Conservation (phyloP, 345 rosid species). For the Rubroshorea leprosula region DNA sequence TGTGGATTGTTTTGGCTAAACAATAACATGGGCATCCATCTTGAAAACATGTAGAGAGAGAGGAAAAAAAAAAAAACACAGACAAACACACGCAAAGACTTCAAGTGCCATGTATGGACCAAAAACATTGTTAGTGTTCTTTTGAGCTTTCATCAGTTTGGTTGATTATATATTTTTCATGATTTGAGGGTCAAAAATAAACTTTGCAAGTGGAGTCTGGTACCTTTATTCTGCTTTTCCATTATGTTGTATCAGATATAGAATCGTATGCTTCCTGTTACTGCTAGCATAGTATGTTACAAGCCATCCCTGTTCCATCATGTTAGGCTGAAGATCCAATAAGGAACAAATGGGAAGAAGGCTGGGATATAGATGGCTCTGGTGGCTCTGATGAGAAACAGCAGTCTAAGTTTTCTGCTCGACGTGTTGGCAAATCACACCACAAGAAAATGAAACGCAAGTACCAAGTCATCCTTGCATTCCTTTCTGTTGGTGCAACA, state of each 20-base stretch:
- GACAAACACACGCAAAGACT: no score
- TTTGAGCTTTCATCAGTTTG: no score
- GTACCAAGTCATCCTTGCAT: slow-evolving; percentile 4
- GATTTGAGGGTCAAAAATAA: no score
- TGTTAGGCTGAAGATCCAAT: slow-evolving; percentile 32
- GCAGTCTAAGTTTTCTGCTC: slow-evolving; percentile 24
- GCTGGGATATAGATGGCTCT: slow-evolving; percentile 10
- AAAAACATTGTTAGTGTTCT: no score
- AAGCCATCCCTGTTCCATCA: slow-evolving; percentile 10
- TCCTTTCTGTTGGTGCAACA: slow-evolving; percentile 1
- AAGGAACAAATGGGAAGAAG: slow-evolving; percentile 24
- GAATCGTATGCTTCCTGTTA: not conserved
- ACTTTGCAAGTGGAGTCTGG: no score
- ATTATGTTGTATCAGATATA: not conserved
- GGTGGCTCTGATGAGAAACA: slow-evolving; percentile 19
- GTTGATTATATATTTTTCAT: no score
- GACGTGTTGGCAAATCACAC: slow-evolving; percentile 24
- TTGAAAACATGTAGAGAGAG: not conserved
- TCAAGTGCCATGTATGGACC: no score
- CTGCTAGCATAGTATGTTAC: not conserved
- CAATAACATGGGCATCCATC: not conserved
- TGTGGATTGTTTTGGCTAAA: not conserved
- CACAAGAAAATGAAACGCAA: slow-evolving; percentile 39
- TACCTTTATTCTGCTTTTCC: slow-evolving; percentile 2
- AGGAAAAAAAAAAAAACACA: no score